These are phyloP conservation scores for Rhynchospora tenuis DNA, from an alignment of 176 grass and related monocot genomes.

Conservation along the genomic window DNA sequence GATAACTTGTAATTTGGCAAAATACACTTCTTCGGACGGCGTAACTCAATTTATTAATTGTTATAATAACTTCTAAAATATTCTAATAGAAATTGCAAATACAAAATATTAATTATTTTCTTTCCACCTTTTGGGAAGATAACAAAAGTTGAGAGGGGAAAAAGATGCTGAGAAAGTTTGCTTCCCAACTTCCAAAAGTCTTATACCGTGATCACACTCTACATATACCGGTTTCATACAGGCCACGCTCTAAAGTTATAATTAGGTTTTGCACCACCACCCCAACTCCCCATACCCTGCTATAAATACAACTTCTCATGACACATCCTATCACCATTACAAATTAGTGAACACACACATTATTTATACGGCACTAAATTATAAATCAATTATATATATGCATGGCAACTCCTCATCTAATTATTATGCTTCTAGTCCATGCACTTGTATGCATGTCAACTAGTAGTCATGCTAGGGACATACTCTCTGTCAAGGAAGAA, in stretches of 20 bases:
- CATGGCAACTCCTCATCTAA: background rate
- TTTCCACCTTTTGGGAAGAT: no score
- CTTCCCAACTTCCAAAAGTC: constrained; percentile 3
- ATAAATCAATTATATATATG: background rate
- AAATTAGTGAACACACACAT: background rate
- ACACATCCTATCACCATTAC: background rate
- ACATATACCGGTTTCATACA: background rate
- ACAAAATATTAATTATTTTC: no score
- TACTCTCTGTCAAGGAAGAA: background rate
- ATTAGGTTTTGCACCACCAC: background rate
- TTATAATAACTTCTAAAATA: no score
- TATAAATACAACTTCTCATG: background rate
- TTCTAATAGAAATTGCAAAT: no score
- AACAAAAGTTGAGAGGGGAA: background rate
- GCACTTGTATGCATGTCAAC: background rate
- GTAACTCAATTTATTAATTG: no score
- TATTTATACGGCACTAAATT: no score
- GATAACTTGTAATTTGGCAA: no score
- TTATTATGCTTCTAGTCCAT: background rate
- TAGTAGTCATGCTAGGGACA: background rate
- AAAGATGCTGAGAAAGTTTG: background rate
- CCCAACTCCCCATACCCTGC: background rate
- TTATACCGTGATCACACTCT: background rate
- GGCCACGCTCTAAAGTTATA: background rate
- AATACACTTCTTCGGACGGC: no score